A percentile compares a stretch with the other conserved stretches of the same genome.
phyloP scores from a whole-genome alignment of 192 early-diverging fungal species.

The Coemansia sp. region DNA sequence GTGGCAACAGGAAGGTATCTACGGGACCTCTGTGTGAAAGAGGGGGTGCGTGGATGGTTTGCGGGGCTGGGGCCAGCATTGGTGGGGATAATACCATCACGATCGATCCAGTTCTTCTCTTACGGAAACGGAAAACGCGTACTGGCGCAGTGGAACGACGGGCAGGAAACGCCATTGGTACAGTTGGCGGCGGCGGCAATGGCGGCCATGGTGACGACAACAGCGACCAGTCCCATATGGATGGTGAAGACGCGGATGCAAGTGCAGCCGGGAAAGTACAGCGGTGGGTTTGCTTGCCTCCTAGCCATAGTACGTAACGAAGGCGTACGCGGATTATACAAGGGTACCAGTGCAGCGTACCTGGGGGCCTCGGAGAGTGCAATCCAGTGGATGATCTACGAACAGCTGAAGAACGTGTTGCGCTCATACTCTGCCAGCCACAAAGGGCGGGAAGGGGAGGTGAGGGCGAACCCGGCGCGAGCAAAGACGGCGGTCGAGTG shows the following conservation, averaged over 20 bases:
- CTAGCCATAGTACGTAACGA: constrained; percentile 70
- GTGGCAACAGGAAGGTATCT: constrained; percentile 24
- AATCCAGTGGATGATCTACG: constrained; percentile 96
- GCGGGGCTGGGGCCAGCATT: constrained; percentile 94
- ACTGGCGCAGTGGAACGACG: constrained; percentile 72
- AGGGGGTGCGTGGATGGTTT: constrained; percentile 85
- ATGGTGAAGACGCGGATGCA: constrained; percentile 96
- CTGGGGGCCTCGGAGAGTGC: constrained; percentile 86
- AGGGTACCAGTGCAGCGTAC: constrained; percentile 88
- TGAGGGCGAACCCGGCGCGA: background rate
- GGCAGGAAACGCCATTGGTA: constrained; percentile 74
- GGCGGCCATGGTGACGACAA: constrained; percentile 74
- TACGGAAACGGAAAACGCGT: constrained; percentile 88
- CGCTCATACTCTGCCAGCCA: background rate
- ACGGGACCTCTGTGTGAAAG: constrained; percentile 65
- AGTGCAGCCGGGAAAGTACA: constrained; percentile 69
- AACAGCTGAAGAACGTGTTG: constrained; percentile 75
- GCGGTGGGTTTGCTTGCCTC: constrained; percentile 78
- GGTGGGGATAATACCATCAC: constrained; percentile 91
- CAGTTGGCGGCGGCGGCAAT: constrained; percentile 77
- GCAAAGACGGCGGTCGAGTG: constrained; percentile 61
- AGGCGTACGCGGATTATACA: constrained; percentile 82
- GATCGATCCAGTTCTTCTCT: constrained; percentile 90
- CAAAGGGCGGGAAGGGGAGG: too few species aligned
- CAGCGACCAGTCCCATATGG: constrained; percentile 96